Base-by-base conservation (phyloP, 805 yeast species). In the Candida verbasci region DNA sequence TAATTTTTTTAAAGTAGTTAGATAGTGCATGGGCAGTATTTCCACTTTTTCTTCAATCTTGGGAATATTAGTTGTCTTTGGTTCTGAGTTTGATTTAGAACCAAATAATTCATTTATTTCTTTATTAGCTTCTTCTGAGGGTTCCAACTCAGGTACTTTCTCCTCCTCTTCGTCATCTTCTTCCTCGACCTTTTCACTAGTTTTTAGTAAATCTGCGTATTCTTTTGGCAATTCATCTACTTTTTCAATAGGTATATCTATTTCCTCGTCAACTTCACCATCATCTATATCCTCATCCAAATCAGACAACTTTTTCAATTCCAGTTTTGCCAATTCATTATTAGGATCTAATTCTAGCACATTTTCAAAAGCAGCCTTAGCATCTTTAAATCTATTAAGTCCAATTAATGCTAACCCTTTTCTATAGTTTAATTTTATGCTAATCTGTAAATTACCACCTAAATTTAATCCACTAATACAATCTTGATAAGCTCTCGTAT, bases 361-460 rank as follows among this genome's bases (percentile, higher is more conserved):
- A 9, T 50, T 40, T 11, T 55, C 39, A 29, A 69, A 65, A 12
- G 59, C 48, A 2, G 32, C 30, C 4, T 41, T 41, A 0, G 75
- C 64, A 4, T 55, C 46, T 3, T 38, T 37, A 3, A 44, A 31
- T 4, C 52, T 45, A 2, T 48, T 45, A 27, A 64, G 41, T 1
- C 60, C 58, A 9, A 55, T 48, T 29, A 60, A 50, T 0, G 77
- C 75, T 0, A 62, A 23, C 0, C 78, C 74, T 39, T 65, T 58
- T 34, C 88, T 64, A 62, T 71, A 81, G 2, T 66, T 47, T 0
- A 82, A 55, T 49, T 82, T 82, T 3, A 68, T 55, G 25, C 49
- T 44, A 0, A 74, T 61, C 26, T 60, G 62, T 0, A 27, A 23
- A 10, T 60, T 60, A 2, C 58, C 48, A 4, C 48, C 52, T 2